A percentile compares a stretch with the other conserved stretches of the same genome.
These are phyloP conservation scores for Dictyostelium firmibasis DNA, from an alignment of 78 protist species.

Conservation along the genomic window DNA sequence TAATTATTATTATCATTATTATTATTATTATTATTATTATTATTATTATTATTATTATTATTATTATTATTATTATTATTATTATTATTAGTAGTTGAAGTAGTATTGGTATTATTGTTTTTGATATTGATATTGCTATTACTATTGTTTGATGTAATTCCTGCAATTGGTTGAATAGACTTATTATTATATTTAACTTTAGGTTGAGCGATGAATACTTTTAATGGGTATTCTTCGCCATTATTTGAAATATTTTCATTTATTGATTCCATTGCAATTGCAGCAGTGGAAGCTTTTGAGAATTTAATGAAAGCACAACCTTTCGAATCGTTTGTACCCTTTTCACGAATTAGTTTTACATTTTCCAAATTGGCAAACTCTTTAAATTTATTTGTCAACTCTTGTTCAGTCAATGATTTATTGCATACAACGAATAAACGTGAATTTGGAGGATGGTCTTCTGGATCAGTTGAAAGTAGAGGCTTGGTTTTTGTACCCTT, in stretches of 20 bases:
- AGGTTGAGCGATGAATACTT: constrained; percentile 71
- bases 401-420: constrained; percentile 29
- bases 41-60: no score
- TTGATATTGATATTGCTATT: no score
- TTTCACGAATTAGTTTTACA: constrained; percentile 44
- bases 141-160: not conserved
- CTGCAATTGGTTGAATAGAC: not conserved
- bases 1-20: no score
- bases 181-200: constrained; percentile 24
- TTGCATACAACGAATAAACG: constrained; percentile 66
- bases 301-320: constrained; percentile 76
- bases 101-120: not conserved
- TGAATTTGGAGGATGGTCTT: constrained; percentile 77
- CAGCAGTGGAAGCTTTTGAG: constrained; percentile 69
- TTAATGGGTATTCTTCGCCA: not conserved
- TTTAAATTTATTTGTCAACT: constrained; percentile 29
- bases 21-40: no score
- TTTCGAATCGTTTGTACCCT: constrained; percentile 59
- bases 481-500: constrained; percentile 65
- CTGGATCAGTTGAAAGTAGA: constrained; percentile 54
- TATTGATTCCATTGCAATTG: constrained; percentile 68
- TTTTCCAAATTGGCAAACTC: constrained; percentile 60
- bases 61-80: no score
- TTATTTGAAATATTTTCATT: constrained; percentile 13
- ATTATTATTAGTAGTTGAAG: no score